phyloP scores from a whole-genome alignment of 2,329 filamentous ascomycete species.

The Pseudogymnoascus pannorum region DNA sequence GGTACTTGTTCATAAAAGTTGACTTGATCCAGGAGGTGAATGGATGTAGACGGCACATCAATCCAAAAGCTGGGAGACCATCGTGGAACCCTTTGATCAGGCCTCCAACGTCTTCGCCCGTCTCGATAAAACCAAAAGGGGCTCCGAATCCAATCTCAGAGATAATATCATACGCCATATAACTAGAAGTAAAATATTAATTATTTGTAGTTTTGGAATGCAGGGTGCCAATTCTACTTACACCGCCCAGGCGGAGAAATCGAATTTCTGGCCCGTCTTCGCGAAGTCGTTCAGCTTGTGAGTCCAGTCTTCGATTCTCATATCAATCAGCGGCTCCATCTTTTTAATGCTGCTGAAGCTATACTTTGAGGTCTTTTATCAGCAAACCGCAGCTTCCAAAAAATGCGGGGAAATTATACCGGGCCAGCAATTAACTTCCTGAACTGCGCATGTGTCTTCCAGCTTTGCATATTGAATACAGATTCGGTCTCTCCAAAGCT shows the following conservation, averaged over 20 bases:
- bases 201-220: neutral
- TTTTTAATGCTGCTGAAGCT: constrained; percentile 49
- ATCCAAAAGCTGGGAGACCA: constrained; percentile 42
- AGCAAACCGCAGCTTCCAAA: constrained; percentile 13
- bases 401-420: constrained; percentile 18
- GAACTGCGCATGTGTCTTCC: constrained; percentile 42
- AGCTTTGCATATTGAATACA: constrained; percentile 51
- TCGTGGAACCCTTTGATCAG: constrained; percentile 49
- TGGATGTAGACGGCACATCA: constrained; percentile 45
- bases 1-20: constrained; percentile 43
- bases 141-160: constrained; percentile 48
- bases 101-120: constrained; percentile 43
- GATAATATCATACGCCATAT: constrained; percentile 51
- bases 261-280: constrained; percentile 37
- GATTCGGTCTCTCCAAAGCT: constrained; percentile 48
- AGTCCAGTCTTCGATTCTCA: constrained; percentile 43
- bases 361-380: constrained; percentile 29
- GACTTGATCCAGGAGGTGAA: constrained; percentile 48
- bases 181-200: constrained; percentile 23
- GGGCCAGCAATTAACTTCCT: constrained; percentile 48
- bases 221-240: constrained; percentile 21
- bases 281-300: constrained; percentile 42
- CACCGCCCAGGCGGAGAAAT: constrained; percentile 50
- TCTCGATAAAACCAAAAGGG: constrained; percentile 48
- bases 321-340: constrained; percentile 51